These are phyloP conservation scores for Alternaria arbusti DNA, from an alignment of 2,329 filamentous ascomycete species.

Conservation along the genomic window DNA sequence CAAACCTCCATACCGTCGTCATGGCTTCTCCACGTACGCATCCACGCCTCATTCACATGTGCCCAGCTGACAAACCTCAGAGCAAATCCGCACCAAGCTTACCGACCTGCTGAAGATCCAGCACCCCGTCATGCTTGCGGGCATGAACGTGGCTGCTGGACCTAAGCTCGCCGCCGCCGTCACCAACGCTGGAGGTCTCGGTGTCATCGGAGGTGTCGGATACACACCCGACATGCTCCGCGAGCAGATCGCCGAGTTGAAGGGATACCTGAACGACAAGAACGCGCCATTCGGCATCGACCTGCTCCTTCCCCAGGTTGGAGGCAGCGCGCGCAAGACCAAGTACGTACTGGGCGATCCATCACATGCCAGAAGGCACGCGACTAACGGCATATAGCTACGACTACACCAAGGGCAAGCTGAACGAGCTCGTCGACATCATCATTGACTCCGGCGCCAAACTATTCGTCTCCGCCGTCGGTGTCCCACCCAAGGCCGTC, in stretches of 20 bases:
- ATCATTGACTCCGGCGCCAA: conserved; percentile 90
- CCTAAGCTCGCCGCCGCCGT: conserved; percentile 96
- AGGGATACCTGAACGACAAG: conserved; percentile 86
- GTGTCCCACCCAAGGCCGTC: conserved; percentile 85
- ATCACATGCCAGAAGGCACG: not conserved
- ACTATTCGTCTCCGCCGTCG: conserved; percentile 96
- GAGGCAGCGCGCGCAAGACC: conserved; percentile 91
- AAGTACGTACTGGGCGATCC: conserved; percentile 63
- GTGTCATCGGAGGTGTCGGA: conserved; percentile 92
- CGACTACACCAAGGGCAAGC: conserved; percentile 99
- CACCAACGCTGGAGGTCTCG: conserved; percentile 93
- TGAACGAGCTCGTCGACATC: conserved; percentile 86
- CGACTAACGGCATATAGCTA: conserved; percentile 66
- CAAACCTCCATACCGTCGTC: conserved; percentile 26
- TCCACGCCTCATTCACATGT: conserved; percentile 18
- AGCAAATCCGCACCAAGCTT: conserved; percentile 86
- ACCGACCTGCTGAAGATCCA: conserved; percentile 98
- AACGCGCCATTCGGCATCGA: conserved; percentile 95
- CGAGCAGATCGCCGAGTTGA: conserved; percentile 94
- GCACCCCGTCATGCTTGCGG: conserved; percentile 92
- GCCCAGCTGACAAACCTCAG: conserved; percentile 55
- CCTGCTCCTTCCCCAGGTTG: conserved; percentile 90
- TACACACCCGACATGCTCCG: conserved; percentile 98
- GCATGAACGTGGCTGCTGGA: conserved; percentile 98
- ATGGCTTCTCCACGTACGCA: conserved; percentile 83